phyloP scores from a whole-genome alignment of 345 rosid species.

The Hibiscus syriacus region DNA sequence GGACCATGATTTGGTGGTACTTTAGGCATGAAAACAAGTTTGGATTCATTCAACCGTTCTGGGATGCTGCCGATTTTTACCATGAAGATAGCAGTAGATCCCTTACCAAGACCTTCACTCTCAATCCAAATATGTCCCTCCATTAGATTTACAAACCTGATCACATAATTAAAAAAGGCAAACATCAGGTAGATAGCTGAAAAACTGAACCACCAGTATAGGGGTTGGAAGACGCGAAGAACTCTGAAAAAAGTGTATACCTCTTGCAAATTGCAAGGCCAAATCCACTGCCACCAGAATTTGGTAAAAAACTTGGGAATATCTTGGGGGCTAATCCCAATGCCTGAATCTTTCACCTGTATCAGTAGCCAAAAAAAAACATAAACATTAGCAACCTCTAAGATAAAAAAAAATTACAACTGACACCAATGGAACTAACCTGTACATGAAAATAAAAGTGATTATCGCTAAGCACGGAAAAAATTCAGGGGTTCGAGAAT shows the following conservation, averaged over 20 bases:
- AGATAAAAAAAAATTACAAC: background rate
- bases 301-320: constrained; percentile 75
- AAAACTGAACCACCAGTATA: constrained; percentile 1
- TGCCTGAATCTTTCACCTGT: too few relatives aligned
- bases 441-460: constrained; percentile 82
- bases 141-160: too few relatives aligned
- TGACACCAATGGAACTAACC: constrained; percentile 38
- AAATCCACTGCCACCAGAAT: constrained; percentile 89
- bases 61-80: constrained; percentile 76
- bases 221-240: background rate
- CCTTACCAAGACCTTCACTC: too few relatives aligned
- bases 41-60: too few relatives aligned
- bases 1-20: too few relatives aligned
- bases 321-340: too few relatives aligned
- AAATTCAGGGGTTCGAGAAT: constrained; percentile 59
- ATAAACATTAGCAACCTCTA: constrained; percentile 6
- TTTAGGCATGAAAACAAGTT: too few relatives aligned
- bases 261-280: too few relatives aligned
- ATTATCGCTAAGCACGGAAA: constrained; percentile 54
- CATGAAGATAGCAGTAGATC: constrained; percentile 73
- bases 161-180: background rate
- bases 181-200: background rate
- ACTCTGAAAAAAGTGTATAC: constrained; percentile 25
- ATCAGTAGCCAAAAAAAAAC: constrained; percentile 7
- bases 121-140: too few relatives aligned